phyloP scores from a whole-genome alignment of 495 filamentous ascomycete genomes.

The Podospora didyma region DNA sequence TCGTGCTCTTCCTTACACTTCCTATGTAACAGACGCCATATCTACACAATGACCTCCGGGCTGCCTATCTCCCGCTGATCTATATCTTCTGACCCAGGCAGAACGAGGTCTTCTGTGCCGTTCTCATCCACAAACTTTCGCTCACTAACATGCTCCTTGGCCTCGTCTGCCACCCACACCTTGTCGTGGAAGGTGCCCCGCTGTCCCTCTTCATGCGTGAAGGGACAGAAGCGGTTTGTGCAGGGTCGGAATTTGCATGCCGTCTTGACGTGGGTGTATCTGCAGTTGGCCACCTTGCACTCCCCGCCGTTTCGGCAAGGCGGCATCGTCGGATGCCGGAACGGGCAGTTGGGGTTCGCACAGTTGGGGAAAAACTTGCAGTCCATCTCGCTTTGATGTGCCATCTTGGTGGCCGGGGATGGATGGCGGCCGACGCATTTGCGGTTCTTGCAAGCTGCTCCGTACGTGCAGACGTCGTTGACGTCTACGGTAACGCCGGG shows the following conservation, averaged over 20 bases:
- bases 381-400: constrained; percentile 75
- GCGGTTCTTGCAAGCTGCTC: constrained; percentile 86
- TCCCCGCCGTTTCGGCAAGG: constrained; percentile 91
- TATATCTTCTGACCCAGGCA: constrained; percentile 54
- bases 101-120: constrained; percentile 70
- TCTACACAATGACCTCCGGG: constrained; percentile 26
- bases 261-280: constrained; percentile 78
- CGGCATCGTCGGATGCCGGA: constrained; percentile 73
- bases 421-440: constrained; percentile 93
- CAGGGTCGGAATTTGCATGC: constrained; percentile 92
- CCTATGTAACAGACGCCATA: neutral
- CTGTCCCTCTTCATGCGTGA: constrained; percentile 91
- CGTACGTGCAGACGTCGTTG: constrained; percentile 75
- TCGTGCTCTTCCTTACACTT: too few relatives aligned
- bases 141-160: constrained; percentile 73
- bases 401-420: constrained; percentile 74
- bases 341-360: constrained; percentile 79
- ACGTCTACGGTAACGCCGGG: constrained; percentile 73
- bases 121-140: constrained; percentile 80
- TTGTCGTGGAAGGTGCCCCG: constrained; percentile 76
- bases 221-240: constrained; percentile 75
- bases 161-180: constrained; percentile 73
- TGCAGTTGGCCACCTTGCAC: constrained; percentile 79
- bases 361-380: constrained; percentile 97
- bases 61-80: constrained; percentile 17